Evolutionary conservation across 1,139 yeast species (phyloP).

Genomic region (Kodamaea derodonti): DNA sequence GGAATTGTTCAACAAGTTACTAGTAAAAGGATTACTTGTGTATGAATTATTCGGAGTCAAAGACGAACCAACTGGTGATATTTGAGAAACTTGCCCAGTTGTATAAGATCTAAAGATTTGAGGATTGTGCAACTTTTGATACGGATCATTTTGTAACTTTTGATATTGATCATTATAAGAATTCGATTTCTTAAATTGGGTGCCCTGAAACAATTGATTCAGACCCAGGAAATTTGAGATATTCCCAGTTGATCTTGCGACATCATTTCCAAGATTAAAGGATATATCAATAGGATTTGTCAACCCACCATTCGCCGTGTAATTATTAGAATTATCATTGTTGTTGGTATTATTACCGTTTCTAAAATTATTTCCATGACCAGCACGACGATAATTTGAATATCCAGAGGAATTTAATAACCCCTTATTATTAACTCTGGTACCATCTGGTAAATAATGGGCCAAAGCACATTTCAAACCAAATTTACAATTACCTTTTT

Average conservation of each 20-base stretch:
- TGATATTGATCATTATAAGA: neutral
- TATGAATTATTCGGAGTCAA: neutral
- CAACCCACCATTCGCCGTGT: neutral
- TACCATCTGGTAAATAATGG: conserved; percentile 84
- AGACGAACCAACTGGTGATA: neutral
- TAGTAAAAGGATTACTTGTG: neutral
- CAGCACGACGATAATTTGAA: conserved; percentile 2
- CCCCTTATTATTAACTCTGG: conserved; percentile 60
- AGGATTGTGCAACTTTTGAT: neutral
- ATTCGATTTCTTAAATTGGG: neutral
- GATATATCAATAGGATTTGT: conserved; percentile 4
- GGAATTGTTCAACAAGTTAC: neutral
- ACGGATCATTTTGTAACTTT: neutral
- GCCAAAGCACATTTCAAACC: conserved; percentile 92
- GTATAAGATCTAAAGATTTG: neutral
- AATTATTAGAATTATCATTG: neutral
- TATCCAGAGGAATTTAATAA: conserved; percentile 5
- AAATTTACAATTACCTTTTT: conserved; percentile 91
- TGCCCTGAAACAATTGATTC: neutral
- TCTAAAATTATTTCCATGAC: conserved; percentile 1
- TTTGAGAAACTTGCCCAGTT: conserved; percentile 1
- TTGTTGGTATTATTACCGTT: neutral
- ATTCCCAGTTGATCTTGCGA: neutral
- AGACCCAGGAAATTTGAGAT: neutral
- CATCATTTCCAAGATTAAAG: neutral